Base-by-base conservation (phyloP, 352 stramenopile genomes). In the Pythium diclinum region DNA sequence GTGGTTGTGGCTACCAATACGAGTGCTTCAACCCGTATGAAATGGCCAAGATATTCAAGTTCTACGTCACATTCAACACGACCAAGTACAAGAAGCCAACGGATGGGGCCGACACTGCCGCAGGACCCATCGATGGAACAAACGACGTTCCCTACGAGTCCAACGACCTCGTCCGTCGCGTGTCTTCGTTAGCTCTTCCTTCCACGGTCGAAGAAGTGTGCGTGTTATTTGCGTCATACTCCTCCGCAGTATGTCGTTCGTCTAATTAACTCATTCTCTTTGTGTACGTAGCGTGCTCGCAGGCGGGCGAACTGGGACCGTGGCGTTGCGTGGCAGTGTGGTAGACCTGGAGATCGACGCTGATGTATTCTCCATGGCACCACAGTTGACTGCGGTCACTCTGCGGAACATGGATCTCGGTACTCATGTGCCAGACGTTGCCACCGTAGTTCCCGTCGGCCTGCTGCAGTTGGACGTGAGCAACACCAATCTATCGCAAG, bases 321-420 rank as follows among this genome's bases (percentile, higher is more conserved):
- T 28, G 3, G 19, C 47, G 2, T 42, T 49, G 14, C 17, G 42
- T 3, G 59, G 59, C 3, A 28, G 2, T 3, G 52, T 71, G 6
- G 59, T 57, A 8, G 54, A 63, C 9, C 1, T 71, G 28, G 30
- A 59, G 11, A 59, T 71, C 32, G 53, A 52, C 30, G 28, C 52
- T 13, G 23, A 36, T 3, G 28, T 63, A 1, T 57, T 71, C 23
- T 17, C 6, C 8, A 17, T 23, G 10, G 51, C 53, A 2, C 16
- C 58, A 10, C 42, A 63, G n/a, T 32, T 67, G 6, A 56, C 40
- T 10, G 30, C 30, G 2, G 34, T 71, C 33, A 23, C 36, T 16
- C 46, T 67, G 0, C 13, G 54, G 16, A 71, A 71, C 23, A 54
- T 71, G 3, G 53, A 63, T 19, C 46, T 71, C n/a, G 21, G 53